Evolutionary conservation across 139 green algal genomes (phyloP).

Genomic region (Picochlorum sp.): DNA sequence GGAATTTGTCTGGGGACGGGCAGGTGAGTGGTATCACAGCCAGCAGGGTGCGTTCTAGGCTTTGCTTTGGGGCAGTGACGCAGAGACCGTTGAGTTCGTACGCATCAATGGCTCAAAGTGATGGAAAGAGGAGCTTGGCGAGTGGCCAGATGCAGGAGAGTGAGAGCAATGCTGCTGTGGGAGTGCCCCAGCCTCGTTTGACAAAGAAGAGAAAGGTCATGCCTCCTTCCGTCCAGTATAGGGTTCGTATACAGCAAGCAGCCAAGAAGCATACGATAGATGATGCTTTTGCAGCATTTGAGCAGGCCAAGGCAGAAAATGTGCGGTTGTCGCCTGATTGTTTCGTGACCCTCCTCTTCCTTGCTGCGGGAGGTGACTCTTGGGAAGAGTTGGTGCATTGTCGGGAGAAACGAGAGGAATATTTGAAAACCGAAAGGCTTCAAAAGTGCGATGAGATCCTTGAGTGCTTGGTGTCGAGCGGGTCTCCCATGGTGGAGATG

Average conservation of each 20-base stretch:
- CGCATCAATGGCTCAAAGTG: no score
- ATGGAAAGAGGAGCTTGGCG: no score
- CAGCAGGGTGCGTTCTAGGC: no score
- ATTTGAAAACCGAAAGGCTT: neutral
- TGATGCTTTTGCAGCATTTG: slow-evolving; percentile 27
- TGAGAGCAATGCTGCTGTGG: no score
- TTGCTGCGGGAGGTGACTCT: slow-evolving; percentile 34
- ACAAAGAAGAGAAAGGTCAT: slow-evolving; percentile 6
- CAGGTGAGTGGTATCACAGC: no score
- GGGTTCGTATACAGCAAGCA: slow-evolving; percentile 22
- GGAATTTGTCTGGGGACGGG: no score
- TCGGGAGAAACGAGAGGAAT: neutral
- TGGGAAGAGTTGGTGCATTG: slow-evolving; percentile 32
- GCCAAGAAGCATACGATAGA: slow-evolving; percentile 15
- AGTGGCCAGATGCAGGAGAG: no score
- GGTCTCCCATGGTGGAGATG: slow-evolving; percentile 7
- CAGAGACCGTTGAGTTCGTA: no score
- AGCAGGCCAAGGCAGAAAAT: slow-evolving; percentile 19
- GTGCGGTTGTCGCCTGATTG: slow-evolving; percentile 15
- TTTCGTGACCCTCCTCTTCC: slow-evolving; percentile 34
- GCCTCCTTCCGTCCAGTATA: neutral
- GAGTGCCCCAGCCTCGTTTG: no score
- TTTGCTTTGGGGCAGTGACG: no score
- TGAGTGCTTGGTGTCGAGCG: no score
- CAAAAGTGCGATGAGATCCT: neutral